Conservation (phyloP, 202 grass and related monocot genomes). For the Setaria italica region DNA sequence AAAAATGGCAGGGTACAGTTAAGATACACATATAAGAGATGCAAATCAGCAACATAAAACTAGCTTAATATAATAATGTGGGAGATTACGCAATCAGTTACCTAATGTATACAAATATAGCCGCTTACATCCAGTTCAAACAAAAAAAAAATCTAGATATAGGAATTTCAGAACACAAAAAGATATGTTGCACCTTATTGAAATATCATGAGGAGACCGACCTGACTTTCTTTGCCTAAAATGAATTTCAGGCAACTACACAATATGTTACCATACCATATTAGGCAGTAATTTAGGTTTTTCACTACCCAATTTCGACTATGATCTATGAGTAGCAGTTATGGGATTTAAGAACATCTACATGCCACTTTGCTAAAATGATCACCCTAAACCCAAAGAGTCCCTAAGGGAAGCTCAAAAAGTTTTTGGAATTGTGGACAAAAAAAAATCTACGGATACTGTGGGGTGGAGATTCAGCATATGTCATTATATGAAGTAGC, state of each 20-base stretch:
- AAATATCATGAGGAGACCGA: not conserved
- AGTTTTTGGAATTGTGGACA: constrained; percentile 1
- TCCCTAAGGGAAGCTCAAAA: constrained; percentile 5
- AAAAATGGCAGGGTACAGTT: constrained; percentile 22
- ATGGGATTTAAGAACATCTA: not conserved
- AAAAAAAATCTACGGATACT: not conserved
- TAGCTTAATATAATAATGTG: not conserved
- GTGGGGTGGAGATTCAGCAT: constrained; percentile 23
- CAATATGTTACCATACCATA: not conserved
- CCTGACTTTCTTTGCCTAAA: constrained; percentile 5
- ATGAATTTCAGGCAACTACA: not conserved
- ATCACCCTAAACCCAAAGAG: constrained; percentile 31
- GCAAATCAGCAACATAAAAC: constrained; percentile 35
- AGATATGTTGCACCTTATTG: not conserved
- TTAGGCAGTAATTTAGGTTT: constrained; percentile 11
- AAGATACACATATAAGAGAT: constrained; percentile 30
- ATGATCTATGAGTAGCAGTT: not conserved
- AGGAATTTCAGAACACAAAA: constrained; percentile 6
- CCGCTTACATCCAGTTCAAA: constrained; percentile 18
- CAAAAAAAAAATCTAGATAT: constrained; percentile 12
- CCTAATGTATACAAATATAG: constrained; percentile 12
- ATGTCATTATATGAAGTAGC: not conserved
- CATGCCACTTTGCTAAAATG: not conserved
- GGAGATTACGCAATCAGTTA: constrained; percentile 10
- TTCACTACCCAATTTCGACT: constrained; percentile 15